phyloP scores from a whole-genome alignment of 257 asterid genomes.

The Anisodus acutangulus region DNA sequence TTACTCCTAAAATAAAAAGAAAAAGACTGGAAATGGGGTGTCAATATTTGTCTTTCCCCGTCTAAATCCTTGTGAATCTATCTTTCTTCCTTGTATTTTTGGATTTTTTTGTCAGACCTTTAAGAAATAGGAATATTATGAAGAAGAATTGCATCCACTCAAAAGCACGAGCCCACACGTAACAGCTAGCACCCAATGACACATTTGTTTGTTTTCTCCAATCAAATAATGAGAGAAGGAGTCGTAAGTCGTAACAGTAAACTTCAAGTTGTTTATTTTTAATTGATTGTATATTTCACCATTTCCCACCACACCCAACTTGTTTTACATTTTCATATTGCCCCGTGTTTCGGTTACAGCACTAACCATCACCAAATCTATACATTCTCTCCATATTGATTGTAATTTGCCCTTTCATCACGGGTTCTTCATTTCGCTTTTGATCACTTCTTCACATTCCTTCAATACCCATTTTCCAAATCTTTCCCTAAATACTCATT shows the following conservation, averaged over 20 bases:
- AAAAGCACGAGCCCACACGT: constrained; percentile 22
- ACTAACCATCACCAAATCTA: constrained; percentile 16
- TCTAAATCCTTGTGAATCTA: background rate
- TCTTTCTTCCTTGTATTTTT: background rate
- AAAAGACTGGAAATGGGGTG: background rate
- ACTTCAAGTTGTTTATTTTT: background rate
- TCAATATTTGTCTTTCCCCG: background rate
- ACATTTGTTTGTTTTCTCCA: no score
- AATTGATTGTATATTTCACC: constrained; percentile 26
- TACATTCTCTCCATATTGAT: background rate
- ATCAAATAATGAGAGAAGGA: no score
- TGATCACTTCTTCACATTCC: background rate
- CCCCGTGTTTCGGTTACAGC: constrained; percentile 21
- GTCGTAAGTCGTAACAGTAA: no score
- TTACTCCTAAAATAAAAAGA: background rate
- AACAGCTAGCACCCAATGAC: background rate
- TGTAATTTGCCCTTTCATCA: background rate
- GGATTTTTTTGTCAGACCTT: background rate
- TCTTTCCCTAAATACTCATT: background rate
- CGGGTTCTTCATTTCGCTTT: constrained; percentile 26
- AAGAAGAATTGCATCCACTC: constrained; percentile 9
- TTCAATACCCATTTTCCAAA: background rate
- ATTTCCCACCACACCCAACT: constrained; percentile 11
- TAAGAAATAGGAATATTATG: background rate
- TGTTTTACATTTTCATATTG: background rate